Percentiles rank a stretch among this genome's conserved stretches.
Conservation (phyloP, 176 grass and related monocot genomes). For the Oryza rufipogon region DNA sequence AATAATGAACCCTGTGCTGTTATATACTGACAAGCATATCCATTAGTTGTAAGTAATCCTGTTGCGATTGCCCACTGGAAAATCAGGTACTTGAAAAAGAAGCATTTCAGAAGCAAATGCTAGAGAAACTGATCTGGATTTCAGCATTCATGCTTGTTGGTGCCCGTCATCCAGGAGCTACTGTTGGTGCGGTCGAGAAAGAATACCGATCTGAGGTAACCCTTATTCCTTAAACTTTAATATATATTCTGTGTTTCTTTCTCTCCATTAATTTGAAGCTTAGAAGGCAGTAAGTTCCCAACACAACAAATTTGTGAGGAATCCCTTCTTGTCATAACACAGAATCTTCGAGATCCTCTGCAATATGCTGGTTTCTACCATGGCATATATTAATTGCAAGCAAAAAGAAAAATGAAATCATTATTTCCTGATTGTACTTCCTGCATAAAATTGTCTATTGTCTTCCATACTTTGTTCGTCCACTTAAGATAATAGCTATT, state of each 20-base stretch:
- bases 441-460: neutral
- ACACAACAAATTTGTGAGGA: neutral
- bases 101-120: conserved; percentile 93
- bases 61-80: neutral
- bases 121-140: conserved; percentile 98
- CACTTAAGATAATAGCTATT: neutral
- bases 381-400: neutral
- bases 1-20: neutral
- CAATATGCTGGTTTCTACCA: neutral
- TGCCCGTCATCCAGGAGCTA: conserved; percentile 86
- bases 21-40: neutral
- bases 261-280: neutral
- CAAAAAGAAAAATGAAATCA: neutral
- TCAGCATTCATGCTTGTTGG: conserved; percentile 97
- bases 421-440: neutral
- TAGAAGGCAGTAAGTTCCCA: neutral
- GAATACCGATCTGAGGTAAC: conserved; percentile 75
- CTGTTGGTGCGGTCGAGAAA: conserved; percentile 76
- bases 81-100: conserved; percentile 85
- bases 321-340: neutral
- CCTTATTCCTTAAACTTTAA: neutral
- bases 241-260: neutral
- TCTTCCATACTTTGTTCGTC: neutral
- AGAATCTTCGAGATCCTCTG: neutral
- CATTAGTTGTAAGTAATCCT: conserved; percentile 5